A percentile compares a stretch with the other conserved stretches of the same genome.
Evolutionary conservation across 352 stramenopile species (phyloP).

Genomic region (Pythium dissimile): DNA sequence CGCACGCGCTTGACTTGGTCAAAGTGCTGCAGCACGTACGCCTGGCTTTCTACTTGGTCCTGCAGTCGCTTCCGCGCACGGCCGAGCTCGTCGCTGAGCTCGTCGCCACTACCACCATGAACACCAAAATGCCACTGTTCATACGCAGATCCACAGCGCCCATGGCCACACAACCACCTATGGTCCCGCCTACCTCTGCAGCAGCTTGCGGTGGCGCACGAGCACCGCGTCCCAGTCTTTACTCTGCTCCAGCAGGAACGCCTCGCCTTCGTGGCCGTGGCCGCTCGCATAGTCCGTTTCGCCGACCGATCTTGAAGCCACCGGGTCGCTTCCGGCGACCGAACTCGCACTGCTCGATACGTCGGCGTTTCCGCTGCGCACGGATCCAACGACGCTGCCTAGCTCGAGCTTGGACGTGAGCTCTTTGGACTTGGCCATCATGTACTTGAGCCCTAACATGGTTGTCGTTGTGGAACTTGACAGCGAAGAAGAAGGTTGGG

Average conservation of each 20-base stretch:
- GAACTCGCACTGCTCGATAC: constrained; percentile 11
- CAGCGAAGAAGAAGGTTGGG: no score
- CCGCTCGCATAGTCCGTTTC: background rate
- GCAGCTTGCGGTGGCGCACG: constrained; percentile 38
- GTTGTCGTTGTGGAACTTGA: background rate
- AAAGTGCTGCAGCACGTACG: constrained; percentile 65
- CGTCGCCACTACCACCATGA: constrained; percentile 38
- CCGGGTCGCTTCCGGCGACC: constrained; percentile 16
- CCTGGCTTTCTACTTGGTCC: constrained; percentile 61
- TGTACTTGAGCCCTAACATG: constrained; percentile 71
- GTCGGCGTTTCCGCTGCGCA: constrained; percentile 7
- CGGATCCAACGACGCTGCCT: constrained; percentile 12
- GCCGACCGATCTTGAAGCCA: constrained; percentile 1
- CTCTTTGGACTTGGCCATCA: constrained; percentile 75
- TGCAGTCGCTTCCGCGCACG: constrained; percentile 43
- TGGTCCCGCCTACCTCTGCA: constrained; percentile 34
- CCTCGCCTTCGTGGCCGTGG: constrained; percentile 23
- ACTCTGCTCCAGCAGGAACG: constrained; percentile 43
- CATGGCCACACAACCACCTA: background rate
- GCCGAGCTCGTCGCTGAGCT: constrained; percentile 38
- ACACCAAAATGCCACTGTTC: no score
- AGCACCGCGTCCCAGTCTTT: constrained; percentile 29
- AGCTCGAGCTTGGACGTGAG: constrained; percentile 56
- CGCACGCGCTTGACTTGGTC: constrained; percentile 51
- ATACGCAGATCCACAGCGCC: background rate